Evolutionary conservation across 2,329 filamentous ascomycete genomes (phyloP).

Genomic region (Grosmannia serpens): DNA sequence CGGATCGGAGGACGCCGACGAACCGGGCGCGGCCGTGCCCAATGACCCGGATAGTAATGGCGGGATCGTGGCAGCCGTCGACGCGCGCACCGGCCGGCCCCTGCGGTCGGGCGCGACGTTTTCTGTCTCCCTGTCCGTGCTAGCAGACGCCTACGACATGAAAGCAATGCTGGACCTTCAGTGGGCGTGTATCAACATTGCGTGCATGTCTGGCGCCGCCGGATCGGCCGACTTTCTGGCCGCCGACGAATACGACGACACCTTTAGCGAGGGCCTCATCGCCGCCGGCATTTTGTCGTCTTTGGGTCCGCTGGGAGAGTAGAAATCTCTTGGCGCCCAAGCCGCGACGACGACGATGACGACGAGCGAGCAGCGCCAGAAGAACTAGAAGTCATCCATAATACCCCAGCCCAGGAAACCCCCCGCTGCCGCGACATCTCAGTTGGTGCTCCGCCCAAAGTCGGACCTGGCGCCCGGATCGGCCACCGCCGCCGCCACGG

Average conservation of each 20-base stretch:
- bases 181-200: slow-evolving; percentile 2
- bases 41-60: not conserved
- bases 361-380: no score
- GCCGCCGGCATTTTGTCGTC: not conserved
- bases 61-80: not conserved
- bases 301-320: not conserved
- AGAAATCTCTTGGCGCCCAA: not conserved
- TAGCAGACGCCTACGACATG: not conserved
- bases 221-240: not conserved
- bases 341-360: not conserved
- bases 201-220: not conserved
- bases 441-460: no score
- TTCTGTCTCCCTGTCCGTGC: not conserved
- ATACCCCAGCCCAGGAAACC: no score
- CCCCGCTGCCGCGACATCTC: no score
- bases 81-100: not conserved
- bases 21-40: not conserved
- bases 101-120: not conserved
- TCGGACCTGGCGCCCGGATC: no score
- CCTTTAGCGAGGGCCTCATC: not conserved
- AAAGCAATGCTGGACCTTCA: slow-evolving; percentile 1
- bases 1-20: not conserved
- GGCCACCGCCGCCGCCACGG: no score
- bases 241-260: not conserved
- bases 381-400: no score